Conservation (phyloP, 2,329 filamentous ascomycete genomes). For the Diaporthe sp. region DNA sequence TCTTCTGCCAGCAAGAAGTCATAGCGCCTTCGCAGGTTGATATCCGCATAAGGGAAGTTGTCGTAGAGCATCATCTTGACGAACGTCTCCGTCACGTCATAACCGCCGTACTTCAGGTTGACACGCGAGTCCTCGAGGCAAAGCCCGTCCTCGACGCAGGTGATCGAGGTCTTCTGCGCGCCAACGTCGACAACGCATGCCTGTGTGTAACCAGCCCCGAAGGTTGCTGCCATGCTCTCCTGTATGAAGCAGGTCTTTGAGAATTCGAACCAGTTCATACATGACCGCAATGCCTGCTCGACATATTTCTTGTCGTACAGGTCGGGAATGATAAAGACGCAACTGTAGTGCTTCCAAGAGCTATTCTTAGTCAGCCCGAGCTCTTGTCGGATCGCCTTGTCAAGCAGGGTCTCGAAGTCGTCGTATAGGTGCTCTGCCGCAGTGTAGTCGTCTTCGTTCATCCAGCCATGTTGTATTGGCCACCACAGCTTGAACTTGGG, state of each 20-base stretch:
- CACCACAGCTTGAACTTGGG: constrained; percentile 94
- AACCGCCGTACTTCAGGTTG: constrained; percentile 93
- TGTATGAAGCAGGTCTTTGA: constrained; percentile 92
- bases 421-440: constrained; percentile 84
- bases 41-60: constrained; percentile 93
- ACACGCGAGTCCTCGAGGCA: constrained; percentile 94
- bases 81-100: constrained; percentile 93
- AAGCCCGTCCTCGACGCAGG: constrained; percentile 96
- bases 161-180: constrained; percentile 96
- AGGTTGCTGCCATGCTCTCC: constrained; percentile 93
- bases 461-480: constrained; percentile 87
- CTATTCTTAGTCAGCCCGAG: constrained; percentile 81
- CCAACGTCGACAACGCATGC: constrained; percentile 97
- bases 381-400: constrained; percentile 87
- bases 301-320: constrained; percentile 96
- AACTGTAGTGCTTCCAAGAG: constrained; percentile 91
- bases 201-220: constrained; percentile 93
- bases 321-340: constrained; percentile 96
- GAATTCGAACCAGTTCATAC: constrained; percentile 91
- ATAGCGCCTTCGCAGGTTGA: constrained; percentile 89
- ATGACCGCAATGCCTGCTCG: constrained; percentile 83
- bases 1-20: constrained; percentile 96
- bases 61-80: constrained; percentile 98
- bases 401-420: constrained; percentile 88
- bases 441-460: constrained; percentile 90